phyloP scores from a whole-genome alignment of 345 rosid genomes.

The Pistacia integerrima region DNA sequence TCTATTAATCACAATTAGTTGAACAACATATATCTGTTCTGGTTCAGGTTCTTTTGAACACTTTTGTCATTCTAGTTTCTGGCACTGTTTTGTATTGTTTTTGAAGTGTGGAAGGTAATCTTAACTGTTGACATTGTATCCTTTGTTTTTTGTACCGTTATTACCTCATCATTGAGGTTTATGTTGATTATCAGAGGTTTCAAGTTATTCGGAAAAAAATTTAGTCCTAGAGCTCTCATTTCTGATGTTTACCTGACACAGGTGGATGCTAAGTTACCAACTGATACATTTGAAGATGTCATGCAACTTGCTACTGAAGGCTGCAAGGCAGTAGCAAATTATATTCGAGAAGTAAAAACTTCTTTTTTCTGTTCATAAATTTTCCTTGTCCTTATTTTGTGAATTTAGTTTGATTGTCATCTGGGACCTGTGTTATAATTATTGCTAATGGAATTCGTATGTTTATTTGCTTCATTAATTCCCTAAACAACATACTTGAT shows the following conservation, averaged over 20 bases:
- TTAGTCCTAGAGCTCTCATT: neutral
- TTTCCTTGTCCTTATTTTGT: neutral
- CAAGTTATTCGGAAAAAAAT: neutral
- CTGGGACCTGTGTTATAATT: neutral
- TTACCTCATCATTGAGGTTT: neutral
- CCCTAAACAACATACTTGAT: neutral
- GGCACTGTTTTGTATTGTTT: neutral
- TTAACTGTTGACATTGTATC: neutral
- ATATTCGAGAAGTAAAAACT: conserved; percentile 62
- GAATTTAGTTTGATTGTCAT: neutral
- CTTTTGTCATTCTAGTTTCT: neutral
- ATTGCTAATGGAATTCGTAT: neutral
- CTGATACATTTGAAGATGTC: conserved; percentile 81
- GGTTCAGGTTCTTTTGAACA: neutral
- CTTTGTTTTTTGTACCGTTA: no score
- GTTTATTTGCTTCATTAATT: neutral
- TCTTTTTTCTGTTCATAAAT: neutral
- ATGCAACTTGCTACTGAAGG: conserved; percentile 86
- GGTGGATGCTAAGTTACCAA: conserved; percentile 91
- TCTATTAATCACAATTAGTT: neutral
- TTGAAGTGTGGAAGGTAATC: neutral
- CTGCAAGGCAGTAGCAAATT: conserved; percentile 81
- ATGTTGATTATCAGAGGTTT: neutral
- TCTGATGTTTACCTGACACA: conserved; percentile 23
- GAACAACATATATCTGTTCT: neutral